Percentiles rank a stretch among this genome's conserved stretches.
Evolutionary conservation across 106 monocot species (phyloP).

Genomic region (Allium cepa): DNA sequence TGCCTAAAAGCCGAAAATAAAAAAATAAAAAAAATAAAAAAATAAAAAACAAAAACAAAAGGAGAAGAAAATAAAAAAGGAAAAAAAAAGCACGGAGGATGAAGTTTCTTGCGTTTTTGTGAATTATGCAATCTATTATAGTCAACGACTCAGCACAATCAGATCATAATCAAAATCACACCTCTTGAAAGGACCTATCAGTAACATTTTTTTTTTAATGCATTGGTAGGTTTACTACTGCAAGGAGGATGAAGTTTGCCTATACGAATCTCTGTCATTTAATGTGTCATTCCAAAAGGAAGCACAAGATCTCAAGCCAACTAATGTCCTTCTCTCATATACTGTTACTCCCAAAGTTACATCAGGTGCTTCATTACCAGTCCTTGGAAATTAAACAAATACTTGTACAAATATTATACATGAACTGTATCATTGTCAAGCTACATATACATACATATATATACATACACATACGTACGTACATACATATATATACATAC

Average conservation of each 20-base stretch:
- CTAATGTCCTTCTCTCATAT: constrained; percentile 44
- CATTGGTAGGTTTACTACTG: constrained; percentile 84
- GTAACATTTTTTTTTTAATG: not conserved
- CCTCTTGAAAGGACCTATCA: too few species aligned
- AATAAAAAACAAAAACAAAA: too few species aligned
- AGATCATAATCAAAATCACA: not conserved
- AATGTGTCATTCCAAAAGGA: constrained; percentile 64
- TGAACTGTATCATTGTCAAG: too few species aligned
- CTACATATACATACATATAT: too few species aligned
- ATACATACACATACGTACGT: too few species aligned
- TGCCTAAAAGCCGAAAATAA: too few species aligned
- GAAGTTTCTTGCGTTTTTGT: too few species aligned
- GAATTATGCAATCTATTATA: not conserved
- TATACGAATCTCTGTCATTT: constrained; percentile 76
- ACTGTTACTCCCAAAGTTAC: constrained; percentile 53
- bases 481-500: too few species aligned
- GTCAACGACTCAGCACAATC: not conserved
- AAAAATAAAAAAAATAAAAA: too few species aligned
- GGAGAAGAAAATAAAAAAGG: too few species aligned
- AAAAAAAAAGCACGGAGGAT: too few species aligned
- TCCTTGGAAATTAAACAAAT: constrained; percentile 18
- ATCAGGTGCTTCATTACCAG: constrained; percentile 23
- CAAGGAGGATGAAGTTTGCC: constrained; percentile 96
- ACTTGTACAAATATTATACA: too few species aligned
- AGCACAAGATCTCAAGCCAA: constrained; percentile 17